These are phyloP conservation scores for Exophiala sp. DNA, from an alignment of 2,329 filamentous ascomycete genomes.

Conservation along the genomic window DNA sequence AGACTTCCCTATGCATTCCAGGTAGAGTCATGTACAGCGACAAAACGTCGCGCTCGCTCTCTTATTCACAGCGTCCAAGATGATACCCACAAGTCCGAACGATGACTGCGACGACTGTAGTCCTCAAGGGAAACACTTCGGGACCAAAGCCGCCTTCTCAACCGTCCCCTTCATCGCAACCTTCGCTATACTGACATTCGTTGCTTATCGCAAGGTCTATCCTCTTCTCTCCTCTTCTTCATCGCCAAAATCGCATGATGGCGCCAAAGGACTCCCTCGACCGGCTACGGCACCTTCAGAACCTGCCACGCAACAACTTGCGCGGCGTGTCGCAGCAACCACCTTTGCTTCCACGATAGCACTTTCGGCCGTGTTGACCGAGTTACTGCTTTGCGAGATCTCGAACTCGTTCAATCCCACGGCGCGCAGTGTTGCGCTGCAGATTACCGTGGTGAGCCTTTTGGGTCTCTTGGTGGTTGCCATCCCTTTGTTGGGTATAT, in stretches of 20 bases:
- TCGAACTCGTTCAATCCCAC: constrained; percentile 67
- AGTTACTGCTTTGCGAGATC: constrained; percentile 81
- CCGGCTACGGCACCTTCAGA: constrained; percentile 24
- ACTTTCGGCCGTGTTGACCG: constrained; percentile 71
- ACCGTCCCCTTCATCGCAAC: constrained; percentile 67
- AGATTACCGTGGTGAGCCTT: constrained; percentile 66
- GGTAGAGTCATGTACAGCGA: constrained; percentile 15
- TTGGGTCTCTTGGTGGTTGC: constrained; percentile 69
- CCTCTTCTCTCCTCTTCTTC: constrained; percentile 58
- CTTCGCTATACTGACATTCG: constrained; percentile 60
- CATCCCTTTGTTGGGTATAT: constrained; percentile 75
- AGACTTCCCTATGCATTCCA: background rate
- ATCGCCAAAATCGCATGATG: constrained; percentile 10
- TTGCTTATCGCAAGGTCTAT: constrained; percentile 67
- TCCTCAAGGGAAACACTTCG: constrained; percentile 23
- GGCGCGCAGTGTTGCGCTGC: constrained; percentile 65
- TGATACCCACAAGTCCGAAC: constrained; percentile 19
- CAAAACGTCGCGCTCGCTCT: background rate
- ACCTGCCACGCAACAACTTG: constrained; percentile 28
- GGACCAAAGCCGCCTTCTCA: constrained; percentile 50
- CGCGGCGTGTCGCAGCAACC: constrained; percentile 49
- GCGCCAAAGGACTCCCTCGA: constrained; percentile 20
- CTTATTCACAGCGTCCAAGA: constrained; percentile 6
- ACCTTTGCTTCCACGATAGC: constrained; percentile 76
- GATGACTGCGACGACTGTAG: constrained; percentile 33